Conservation (phyloP, 768 basidiomycete genomes). For the Suillus decipiens region DNA sequence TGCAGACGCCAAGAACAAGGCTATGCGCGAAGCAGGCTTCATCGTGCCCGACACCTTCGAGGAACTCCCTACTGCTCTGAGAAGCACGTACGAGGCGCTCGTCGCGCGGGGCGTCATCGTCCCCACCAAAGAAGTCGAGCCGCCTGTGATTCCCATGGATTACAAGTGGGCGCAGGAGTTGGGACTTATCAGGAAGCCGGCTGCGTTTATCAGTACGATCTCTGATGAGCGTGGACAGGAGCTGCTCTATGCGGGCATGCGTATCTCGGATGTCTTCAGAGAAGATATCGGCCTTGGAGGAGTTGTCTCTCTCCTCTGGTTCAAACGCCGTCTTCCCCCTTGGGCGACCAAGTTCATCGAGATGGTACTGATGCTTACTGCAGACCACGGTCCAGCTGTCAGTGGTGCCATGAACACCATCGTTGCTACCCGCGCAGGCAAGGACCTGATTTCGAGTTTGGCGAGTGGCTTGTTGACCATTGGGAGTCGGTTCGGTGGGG, state of each 20-base stretch:
- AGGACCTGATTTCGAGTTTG: constrained; percentile 96
- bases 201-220: constrained; percentile 98
- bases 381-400: constrained; percentile 98
- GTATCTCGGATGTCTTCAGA: constrained; percentile 98
- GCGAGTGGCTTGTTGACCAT: constrained; percentile 94
- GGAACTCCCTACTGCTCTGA: constrained; percentile 73
- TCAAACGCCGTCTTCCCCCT: constrained; percentile 89
- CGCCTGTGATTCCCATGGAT: constrained; percentile 99
- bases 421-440: constrained; percentile 98
- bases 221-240: constrained; percentile 99
- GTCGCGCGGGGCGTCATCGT: constrained; percentile 67
- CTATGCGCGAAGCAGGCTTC: constrained; percentile 94
- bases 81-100: constrained; percentile 82
- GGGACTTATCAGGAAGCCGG: constrained; percentile 97
- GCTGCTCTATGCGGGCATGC: constrained; percentile 97
- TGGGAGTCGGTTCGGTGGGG: constrained; percentile 97
- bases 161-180: constrained; percentile 99
- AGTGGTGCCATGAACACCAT: constrained; percentile 99
- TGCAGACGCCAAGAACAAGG: constrained; percentile 84
- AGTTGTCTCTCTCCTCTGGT: constrained; percentile 96
- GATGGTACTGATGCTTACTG: constrained; percentile 99
- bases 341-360: constrained; percentile 99
- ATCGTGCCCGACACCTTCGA: constrained; percentile 98
- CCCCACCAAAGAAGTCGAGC: constrained; percentile 78
- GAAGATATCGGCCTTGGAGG: constrained; percentile 96